Percentiles rank a stretch among this genome's conserved stretches.
These are phyloP conservation scores for Cryptococcus sp. DNA, from an alignment of 1,284 basidiomycete species.

Conservation along the genomic window DNA sequence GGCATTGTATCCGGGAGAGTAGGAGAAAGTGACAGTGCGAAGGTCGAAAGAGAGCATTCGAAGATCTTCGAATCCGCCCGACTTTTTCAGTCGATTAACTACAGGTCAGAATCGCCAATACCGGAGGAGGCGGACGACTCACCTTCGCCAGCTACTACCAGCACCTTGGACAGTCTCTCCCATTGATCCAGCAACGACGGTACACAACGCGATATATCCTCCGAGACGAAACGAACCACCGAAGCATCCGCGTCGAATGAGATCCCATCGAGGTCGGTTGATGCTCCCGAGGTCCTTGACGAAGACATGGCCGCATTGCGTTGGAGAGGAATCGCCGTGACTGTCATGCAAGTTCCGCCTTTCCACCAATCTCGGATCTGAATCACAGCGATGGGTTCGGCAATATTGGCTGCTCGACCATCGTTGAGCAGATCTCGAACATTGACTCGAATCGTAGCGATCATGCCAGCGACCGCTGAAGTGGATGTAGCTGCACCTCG, in stretches of 20 bases:
- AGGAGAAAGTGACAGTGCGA: constrained; percentile 80
- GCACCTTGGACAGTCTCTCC: constrained; percentile 84
- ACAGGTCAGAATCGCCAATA: constrained; percentile 1
- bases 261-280: constrained; percentile 49
- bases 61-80: constrained; percentile 64
- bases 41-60: constrained; percentile 76
- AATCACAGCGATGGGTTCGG: constrained; percentile 82
- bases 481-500: constrained; percentile 19
- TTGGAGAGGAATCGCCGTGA: constrained; percentile 79
- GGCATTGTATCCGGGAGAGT: constrained; percentile 46
- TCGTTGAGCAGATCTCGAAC: constrained; percentile 72
- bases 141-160: constrained; percentile 84
- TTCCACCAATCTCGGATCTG: constrained; percentile 89
- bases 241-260: constrained; percentile 79
- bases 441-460: constrained; percentile 73
- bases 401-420: constrained; percentile 75
- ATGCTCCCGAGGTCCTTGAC: constrained; percentile 28
- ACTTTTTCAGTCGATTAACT: constrained; percentile 76
- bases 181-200: constrained; percentile 83
- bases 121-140: constrained; percentile 13
- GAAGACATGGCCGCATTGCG: constrained; percentile 58
- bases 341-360: constrained; percentile 62
- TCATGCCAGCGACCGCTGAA: constrained; percentile 51
- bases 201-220: constrained; percentile 78
- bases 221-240: constrained; percentile 76